Evolutionary conservation across 176 grass and related monocot genomes (phyloP).

Genomic region (Phoenix roebelenii): DNA sequence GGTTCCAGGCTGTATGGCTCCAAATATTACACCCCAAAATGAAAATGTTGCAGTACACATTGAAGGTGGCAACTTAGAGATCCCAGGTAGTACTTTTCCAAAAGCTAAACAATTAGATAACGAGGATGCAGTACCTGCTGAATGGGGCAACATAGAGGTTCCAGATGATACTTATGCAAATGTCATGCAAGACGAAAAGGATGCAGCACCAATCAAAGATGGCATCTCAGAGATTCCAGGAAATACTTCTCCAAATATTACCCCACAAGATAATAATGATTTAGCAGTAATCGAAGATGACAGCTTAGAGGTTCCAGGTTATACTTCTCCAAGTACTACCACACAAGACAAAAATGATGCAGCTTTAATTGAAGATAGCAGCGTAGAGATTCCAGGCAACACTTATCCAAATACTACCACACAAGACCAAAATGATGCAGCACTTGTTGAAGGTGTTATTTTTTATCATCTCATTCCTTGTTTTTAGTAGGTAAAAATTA

Average conservation of each 20-base stretch:
- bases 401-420: not conserved
- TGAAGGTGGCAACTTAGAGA: not conserved
- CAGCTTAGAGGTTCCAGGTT: constrained; percentile 25
- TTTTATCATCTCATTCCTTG: too few relatives aligned
- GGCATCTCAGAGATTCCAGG: not conserved
- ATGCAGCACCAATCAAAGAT: not conserved
- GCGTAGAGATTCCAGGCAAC: not conserved
- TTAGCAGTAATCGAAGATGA: not conserved
- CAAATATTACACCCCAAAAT: not conserved
- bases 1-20: not conserved
- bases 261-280: not conserved
- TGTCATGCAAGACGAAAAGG: not conserved
- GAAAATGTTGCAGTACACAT: not conserved
- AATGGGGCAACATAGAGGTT: not conserved
- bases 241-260: not conserved
- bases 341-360: not conserved
- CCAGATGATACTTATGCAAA: not conserved
- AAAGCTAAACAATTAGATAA: not conserved
- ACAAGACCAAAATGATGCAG: too few relatives aligned
- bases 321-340: not conserved
- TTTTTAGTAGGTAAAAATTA: too few relatives aligned
- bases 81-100: not conserved
- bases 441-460: constrained; percentile 2
- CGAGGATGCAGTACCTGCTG: not conserved
- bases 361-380: not conserved